These are phyloP conservation scores for Populus trichocarpa DNA, from an alignment of 441 rosid species.

Conservation along the genomic window DNA sequence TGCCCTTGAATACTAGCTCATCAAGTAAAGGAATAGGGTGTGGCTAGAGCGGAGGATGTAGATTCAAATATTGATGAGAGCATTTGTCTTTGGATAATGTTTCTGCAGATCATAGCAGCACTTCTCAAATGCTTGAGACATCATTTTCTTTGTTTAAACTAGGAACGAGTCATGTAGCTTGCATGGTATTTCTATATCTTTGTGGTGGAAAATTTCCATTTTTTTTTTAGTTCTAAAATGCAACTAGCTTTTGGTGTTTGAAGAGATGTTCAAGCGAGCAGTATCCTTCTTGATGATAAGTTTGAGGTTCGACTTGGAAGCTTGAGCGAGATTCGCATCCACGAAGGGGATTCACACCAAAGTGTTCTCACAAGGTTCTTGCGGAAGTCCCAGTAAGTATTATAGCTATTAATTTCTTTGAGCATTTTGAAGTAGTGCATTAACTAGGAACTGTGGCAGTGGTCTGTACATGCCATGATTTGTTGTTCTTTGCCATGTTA, in stretches of 20 bases:
- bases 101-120: not conserved
- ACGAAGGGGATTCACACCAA: constrained; percentile 70
- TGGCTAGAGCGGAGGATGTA: not conserved
- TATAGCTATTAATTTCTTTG: constrained; percentile 10
- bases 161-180: not conserved
- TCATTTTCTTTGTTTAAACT: constrained; percentile 3
- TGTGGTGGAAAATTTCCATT: not conserved
- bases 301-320: constrained; percentile 97
- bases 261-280: constrained; percentile 97
- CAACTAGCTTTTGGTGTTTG: constrained; percentile 21
- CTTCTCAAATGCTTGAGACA: not conserved
- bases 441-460: not conserved
- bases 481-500: not conserved
- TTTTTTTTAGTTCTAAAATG: constrained; percentile 10
- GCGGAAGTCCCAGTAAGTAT: constrained; percentile 78
- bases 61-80: not conserved
- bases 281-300: constrained; percentile 96
- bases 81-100: not conserved
- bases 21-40: not conserved
- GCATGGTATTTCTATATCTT: constrained; percentile 6
- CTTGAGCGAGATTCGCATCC: constrained; percentile 57
- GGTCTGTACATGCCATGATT: not conserved
- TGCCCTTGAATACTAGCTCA: not conserved
- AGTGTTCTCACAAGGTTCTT: constrained; percentile 64
- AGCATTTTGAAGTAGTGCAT: constrained; percentile 14